phyloP scores from a whole-genome alignment of 1,139 yeast genomes.

The Waltiozyma sp. region DNA sequence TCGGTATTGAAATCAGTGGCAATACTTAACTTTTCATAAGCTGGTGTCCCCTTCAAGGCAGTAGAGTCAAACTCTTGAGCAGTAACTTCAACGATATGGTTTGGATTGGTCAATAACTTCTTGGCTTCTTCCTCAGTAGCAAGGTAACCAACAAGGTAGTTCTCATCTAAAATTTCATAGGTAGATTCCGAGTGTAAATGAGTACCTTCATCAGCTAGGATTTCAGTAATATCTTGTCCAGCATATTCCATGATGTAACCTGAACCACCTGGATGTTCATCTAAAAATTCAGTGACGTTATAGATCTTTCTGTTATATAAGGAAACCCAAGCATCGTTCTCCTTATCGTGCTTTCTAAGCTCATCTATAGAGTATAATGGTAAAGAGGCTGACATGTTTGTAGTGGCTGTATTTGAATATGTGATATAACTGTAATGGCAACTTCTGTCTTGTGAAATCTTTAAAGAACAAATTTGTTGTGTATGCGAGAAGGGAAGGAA shows the following conservation, averaged over 20 bases:
- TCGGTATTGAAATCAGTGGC: conserved; percentile 73
- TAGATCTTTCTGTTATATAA: conserved; percentile 68
- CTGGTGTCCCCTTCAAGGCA: conserved; percentile 53
- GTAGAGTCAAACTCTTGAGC: conserved; percentile 32
- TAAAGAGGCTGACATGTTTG: conserved; percentile 10
- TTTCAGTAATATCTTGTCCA: conserved; percentile 73
- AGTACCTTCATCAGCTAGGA: conserved; percentile 56
- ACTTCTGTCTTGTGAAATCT: too few relatives aligned
- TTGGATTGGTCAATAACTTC: conserved; percentile 33
- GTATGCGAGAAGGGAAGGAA: too few relatives aligned
- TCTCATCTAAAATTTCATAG: conserved; percentile 81
- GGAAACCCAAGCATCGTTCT: conserved; percentile 67
- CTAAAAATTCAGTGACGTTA: conserved; percentile 66
- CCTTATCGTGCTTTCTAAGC: conserved; percentile 38
- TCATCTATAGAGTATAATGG: conserved; percentile 33
- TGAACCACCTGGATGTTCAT: conserved; percentile 84
- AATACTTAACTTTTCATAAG: conserved; percentile 59
- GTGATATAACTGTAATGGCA: too few relatives aligned
- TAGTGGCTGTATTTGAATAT: background rate
- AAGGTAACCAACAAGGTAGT: conserved; percentile 45
- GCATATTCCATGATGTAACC: conserved; percentile 66
- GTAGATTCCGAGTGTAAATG: conserved; percentile 82
- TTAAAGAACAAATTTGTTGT: too few relatives aligned
- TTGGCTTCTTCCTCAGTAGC: conserved; percentile 55
- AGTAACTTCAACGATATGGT: conserved; percentile 29